These are phyloP conservation scores for Populus nigra DNA, from an alignment of 345 rosid genomes.

Conservation along the genomic window DNA sequence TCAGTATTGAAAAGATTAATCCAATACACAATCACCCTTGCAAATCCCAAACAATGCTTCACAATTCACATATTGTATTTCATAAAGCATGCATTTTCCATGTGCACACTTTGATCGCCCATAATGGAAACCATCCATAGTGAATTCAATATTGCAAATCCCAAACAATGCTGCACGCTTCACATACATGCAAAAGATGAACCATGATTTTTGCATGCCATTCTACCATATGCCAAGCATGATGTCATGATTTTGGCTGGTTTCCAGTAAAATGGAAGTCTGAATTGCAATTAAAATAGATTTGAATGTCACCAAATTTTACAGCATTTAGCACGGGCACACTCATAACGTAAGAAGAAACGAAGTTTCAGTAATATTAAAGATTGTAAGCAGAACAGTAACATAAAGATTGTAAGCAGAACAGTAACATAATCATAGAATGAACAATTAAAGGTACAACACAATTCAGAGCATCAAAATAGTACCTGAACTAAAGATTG, in stretches of 20 bases:
- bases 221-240: not conserved
- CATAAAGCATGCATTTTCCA: not conserved
- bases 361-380: not conserved
- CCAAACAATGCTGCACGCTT: not conserved
- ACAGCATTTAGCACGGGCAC: not conserved
- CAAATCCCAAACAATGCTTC: too few species aligned
- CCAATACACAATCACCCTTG: not conserved
- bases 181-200: not conserved
- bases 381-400: not conserved
- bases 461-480: not conserved
- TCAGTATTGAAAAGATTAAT: not conserved
- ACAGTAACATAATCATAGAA: not conserved
- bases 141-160: not conserved
- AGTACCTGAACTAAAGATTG: conserved; percentile 58
- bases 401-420: too few species aligned
- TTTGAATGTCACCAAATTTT: not conserved
- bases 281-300: not conserved
- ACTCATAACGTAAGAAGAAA: not conserved
- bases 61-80: not conserved
- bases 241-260: not conserved
- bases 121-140: not conserved
- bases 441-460: not conserved
- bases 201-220: not conserved
- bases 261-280: not conserved
- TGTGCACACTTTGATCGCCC: not conserved